These are phyloP conservation scores for Bondarzewia mesenterica DNA, from an alignment of 1,284 basidiomycete species.

Conservation along the genomic window DNA sequence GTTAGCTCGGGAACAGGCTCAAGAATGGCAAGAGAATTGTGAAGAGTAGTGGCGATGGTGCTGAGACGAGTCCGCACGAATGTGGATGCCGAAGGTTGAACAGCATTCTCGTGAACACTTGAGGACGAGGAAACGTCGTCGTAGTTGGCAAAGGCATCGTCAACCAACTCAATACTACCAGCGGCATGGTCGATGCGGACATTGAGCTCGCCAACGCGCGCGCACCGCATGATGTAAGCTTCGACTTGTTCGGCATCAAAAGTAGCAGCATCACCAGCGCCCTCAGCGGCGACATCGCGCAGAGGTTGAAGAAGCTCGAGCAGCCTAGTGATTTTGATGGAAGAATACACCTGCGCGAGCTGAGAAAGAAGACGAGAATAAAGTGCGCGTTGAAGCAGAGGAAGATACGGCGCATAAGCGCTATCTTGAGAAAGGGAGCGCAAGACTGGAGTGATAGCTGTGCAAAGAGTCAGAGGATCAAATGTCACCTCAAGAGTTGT, in stretches of 20 bases:
- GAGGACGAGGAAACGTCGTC: conserved; percentile 38
- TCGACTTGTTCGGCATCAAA: conserved; percentile 77
- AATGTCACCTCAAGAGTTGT: conserved; percentile 91
- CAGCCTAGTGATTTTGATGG: conserved; percentile 75
- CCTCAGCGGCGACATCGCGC: conserved; percentile 40
- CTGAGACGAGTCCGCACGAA: conserved; percentile 73
- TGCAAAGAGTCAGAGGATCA: conserved; percentile 87
- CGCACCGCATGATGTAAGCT: conserved; percentile 90
- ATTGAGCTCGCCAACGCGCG: conserved; percentile 81
- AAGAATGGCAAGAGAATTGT: conserved; percentile 57
- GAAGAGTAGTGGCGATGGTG: conserved; percentile 65
- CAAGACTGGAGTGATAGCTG: conserved; percentile 79
- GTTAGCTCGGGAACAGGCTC: conserved; percentile 32
- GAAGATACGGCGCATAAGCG: conserved; percentile 75
- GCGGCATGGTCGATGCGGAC: conserved; percentile 88
- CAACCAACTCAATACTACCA: conserved; percentile 82
- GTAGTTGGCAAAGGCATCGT: conserved; percentile 55
- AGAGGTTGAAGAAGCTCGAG: conserved; percentile 74
- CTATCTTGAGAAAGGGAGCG: conserved; percentile 49
- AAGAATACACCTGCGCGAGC: conserved; percentile 91
- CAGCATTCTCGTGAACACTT: conserved; percentile 30
- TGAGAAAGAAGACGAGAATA: conserved; percentile 92
- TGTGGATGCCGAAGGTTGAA: conserved; percentile 66
- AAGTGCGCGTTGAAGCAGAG: conserved; percentile 87
- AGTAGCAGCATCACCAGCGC: conserved; percentile 33